A percentile compares a stretch with the other conserved stretches of the same genome.
These are phyloP conservation scores for Microbotryomycetes sp. DNA, from an alignment of 1,284 basidiomycete genomes.

Conservation along the genomic window DNA sequence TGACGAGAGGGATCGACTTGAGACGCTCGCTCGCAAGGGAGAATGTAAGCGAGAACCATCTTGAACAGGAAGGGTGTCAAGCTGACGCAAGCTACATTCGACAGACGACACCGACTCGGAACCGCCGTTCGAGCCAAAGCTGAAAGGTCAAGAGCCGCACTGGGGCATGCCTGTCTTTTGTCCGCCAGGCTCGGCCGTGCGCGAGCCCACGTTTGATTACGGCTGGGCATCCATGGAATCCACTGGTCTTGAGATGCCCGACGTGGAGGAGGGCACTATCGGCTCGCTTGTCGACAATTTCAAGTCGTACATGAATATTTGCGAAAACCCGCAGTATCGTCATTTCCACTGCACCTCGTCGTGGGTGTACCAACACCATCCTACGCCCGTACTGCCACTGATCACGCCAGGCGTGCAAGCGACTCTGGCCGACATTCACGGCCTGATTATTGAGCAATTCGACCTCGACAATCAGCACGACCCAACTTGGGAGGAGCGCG, in stretches of 20 bases:
- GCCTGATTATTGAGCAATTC: conserved; percentile 34
- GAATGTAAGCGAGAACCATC: conserved; percentile 20
- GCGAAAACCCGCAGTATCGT: conserved; percentile 35
- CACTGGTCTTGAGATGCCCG: conserved; percentile 33
- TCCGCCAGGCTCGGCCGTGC: conserved; percentile 25
- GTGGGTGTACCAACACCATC: conserved; percentile 35
- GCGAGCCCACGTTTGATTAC: conserved; percentile 28
- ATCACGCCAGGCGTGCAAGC: conserved; percentile 35
- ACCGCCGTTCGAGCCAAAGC: conserved; percentile 28
- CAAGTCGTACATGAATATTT: conserved; percentile 33
- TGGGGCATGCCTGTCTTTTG: conserved; percentile 34
- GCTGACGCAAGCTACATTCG: neutral
- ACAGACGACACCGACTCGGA: conserved; percentile 24
- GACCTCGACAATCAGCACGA: conserved; percentile 28
- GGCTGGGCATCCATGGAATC: conserved; percentile 16
- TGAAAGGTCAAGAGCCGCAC: conserved; percentile 29
- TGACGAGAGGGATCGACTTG: conserved; percentile 32
- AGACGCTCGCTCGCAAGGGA: conserved; percentile 18
- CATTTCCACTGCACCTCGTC: conserved; percentile 34
- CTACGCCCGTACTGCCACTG: conserved; percentile 32
- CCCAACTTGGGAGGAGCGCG: conserved; percentile 31
- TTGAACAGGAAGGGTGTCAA: neutral
- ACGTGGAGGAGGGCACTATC: conserved; percentile 14
- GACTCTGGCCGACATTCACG: conserved; percentile 32
- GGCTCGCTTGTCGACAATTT: conserved; percentile 30